A percentile compares a stretch with the other conserved stretches of the same genome.
Evolutionary conservation across 345 rosid genomes (phyloP).

Genomic region (Lepidium aucheri): DNA sequence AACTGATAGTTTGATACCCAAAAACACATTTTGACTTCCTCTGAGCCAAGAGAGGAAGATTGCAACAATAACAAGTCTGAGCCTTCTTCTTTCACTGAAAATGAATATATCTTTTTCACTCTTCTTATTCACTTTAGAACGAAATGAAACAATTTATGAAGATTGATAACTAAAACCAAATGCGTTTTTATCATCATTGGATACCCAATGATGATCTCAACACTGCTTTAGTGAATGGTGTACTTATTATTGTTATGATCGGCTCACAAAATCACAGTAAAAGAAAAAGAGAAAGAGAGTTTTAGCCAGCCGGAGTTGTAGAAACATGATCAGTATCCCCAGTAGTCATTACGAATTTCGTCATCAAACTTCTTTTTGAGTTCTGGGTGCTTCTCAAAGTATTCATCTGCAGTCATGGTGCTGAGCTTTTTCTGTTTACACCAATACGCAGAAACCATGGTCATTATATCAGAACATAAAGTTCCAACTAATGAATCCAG

Average conservation of each 20-base stretch:
- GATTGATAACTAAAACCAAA: constrained; percentile 20
- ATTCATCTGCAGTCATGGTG: constrained; percentile 98
- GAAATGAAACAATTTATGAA: constrained; percentile 4
- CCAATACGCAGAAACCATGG: background rate
- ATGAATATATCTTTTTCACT: background rate
- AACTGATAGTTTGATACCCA: background rate
- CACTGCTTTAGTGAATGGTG: constrained; percentile 17
- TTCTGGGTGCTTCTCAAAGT: constrained; percentile 94
- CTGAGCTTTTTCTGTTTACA: constrained; percentile 71
- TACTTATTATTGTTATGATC: constrained; percentile 23
- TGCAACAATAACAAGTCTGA: background rate
- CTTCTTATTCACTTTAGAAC: constrained; percentile 2
- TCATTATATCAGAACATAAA: background rate
- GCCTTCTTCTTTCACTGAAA: background rate
- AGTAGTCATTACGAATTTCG: constrained; percentile 89
- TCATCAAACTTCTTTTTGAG: constrained; percentile 93
- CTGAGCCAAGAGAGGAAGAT: background rate
- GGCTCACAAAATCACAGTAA: constrained; percentile 25
- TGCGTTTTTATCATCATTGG: constrained; percentile 16
- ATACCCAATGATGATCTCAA: constrained; percentile 20
- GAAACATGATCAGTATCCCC: constrained; percentile 60
- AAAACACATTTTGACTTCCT: background rate
- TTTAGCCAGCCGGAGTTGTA: background rate
- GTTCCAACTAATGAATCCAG: background rate
- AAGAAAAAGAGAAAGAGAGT: background rate